Evolutionary conservation across 2,329 filamentous ascomycete species (phyloP), one percentile per base, ranked within the genome.

Genomic region (Juglanconis oblonga): DNA sequence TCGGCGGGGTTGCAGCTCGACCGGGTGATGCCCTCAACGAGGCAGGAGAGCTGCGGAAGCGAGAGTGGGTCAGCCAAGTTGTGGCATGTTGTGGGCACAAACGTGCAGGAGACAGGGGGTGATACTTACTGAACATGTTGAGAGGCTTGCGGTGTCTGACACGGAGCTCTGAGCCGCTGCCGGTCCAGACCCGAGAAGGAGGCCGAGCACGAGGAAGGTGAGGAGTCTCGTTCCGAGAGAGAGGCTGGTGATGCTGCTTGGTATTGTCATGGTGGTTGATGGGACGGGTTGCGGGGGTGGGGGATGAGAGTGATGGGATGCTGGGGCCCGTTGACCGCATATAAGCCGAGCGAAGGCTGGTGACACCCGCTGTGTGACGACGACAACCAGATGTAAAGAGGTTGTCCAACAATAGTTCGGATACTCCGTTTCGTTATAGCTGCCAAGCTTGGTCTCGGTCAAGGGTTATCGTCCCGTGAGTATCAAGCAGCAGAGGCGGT

Each of bases 101-200:
- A 32, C n/a, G 24, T 5, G 31, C 4, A 29, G n/a, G 36, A 29
- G 5, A 35, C 9, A 13, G 17, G 10, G 49, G 17, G 24, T 14
- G 4, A 49, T 14, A 62, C 60, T 10, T 42, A 62, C 61, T 54
- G 52, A 53, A 40, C 61, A 62, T 53, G 35, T 8, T 42, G 61
- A 44, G 17, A 60, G 36, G 32, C 36, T 48, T 32, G 58, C 40
- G 13, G 47, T 9, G 32, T 40, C 32, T 35, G 17, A 52, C 24
- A 38, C 36, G 35, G 60, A 32, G 42, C 42, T 29, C 49, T 62
- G 57, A 42, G 57, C 60, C n/a, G 44, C 47, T n/a, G 49, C 52
- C 5, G 44, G 24, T 14, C 31, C 32, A 14, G 53, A 14, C 24
- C 52, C 48, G 42, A 59, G 38, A 8, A 55, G 33, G 10, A 62